These are phyloP conservation scores for Glebionis coronaria DNA, from an alignment of 129 eudicot genomes.

Conservation along the genomic window DNA sequence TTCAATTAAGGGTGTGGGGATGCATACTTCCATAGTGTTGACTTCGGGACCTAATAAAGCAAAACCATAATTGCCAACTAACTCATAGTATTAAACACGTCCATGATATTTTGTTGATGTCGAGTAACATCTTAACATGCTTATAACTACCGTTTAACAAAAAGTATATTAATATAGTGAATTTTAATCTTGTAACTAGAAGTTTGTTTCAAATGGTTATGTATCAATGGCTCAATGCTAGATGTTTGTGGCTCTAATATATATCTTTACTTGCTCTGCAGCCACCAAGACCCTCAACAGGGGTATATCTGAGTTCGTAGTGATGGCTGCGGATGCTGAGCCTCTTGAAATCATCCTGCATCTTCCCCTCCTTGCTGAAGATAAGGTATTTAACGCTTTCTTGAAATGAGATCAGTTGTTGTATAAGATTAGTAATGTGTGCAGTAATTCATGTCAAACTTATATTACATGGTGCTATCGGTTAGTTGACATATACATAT, in stretches of 20 bases:
- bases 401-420: not conserved
- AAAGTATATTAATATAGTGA: not conserved
- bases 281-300: constrained; percentile 81
- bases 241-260: not conserved
- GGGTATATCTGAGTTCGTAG: constrained; percentile 79
- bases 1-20: not conserved
- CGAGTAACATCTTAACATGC: too few species aligned
- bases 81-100: too few species aligned
- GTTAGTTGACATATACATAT: not conserved
- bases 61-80: too few species aligned
- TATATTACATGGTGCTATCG: not conserved
- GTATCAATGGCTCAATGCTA: not conserved
- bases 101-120: too few species aligned
- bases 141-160: too few species aligned
- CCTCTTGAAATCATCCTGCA: constrained; percentile 81
- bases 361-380: constrained; percentile 84
- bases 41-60: too few species aligned
- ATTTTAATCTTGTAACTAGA: not conserved
- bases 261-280: constrained; percentile 19
- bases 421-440: not conserved
- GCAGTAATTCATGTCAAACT: not conserved
- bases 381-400: constrained; percentile 43
- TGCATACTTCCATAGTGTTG: too few species aligned
- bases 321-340: constrained; percentile 82
- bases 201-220: constrained; percentile 2